Evolutionary conservation across 352 stramenopile species (phyloP), one percentile per base, ranked within the genome.

Genomic region (Phytophthora chlamydospora): DNA sequence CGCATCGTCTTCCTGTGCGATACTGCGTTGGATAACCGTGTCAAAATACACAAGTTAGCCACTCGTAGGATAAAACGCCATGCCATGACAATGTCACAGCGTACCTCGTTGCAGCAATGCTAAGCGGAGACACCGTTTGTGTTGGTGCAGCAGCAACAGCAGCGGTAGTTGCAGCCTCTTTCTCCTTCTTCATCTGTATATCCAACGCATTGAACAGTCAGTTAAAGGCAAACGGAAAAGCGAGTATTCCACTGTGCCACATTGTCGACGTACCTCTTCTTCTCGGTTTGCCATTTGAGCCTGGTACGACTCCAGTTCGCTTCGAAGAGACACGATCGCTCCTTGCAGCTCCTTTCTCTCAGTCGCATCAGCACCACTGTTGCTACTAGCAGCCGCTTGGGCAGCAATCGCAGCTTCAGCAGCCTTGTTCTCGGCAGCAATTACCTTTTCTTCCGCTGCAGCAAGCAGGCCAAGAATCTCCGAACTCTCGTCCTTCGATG

Each of bases 341-440:
- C 50, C 27, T 51, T 62, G 63, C 17, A 71, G 19, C 21, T 71
- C 44, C 0, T 54, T 44, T 45, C 42, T 48, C 33, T 76, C 58
- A 9, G 12, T 49, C 31, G 33, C 34, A 55, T 67, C 41, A 56
- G 14, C 41, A 17, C 16, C 39, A 10, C 45, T 59, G 40, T 11
- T 69, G 7, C 17, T 16, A 33, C 43, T 60, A 36, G 34, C 58
- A 34, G 62, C 56, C 44, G 51, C 61, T 5, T 56, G 31, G 41
- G 66, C 55, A 31, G 52, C 42, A 33, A 73, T 73, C 7, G 46
- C 36, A 47, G 67, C 52, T 34, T 63, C 36, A 19, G 58, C 12
- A 69, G 63, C 58, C 33, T 70, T 64, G 16, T 73, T 62, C 58
- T 76, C 68, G 53, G 68, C 58, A 52, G 36, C 52, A 53, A 51